A percentile compares a stretch with the other conserved stretches of the same genome.
Conservation (phyloP, 2,329 filamentous ascomycete species). For the Verticillium zaregamsianum region DNA sequence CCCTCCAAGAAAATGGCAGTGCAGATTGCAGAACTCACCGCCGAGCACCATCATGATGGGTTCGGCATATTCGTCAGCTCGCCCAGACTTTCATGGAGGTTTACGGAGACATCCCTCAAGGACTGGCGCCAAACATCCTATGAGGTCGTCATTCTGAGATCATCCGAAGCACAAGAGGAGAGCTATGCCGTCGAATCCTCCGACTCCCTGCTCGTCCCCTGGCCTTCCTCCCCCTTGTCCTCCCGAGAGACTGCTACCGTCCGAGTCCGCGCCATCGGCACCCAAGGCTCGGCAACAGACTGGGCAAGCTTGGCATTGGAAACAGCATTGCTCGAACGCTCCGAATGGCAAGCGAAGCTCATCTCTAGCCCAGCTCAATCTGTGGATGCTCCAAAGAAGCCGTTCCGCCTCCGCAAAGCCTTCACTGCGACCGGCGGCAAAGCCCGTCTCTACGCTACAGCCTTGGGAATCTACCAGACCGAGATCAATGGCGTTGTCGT, state of each 20-base stretch:
- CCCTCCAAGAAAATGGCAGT: neutral
- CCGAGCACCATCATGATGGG: conserved; percentile 1
- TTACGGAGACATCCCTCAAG: neutral
- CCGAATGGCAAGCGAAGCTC: neutral
- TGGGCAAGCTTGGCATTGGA: conserved; percentile 19
- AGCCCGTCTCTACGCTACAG: conserved; percentile 42
- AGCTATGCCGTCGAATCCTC: neutral
- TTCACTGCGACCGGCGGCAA: conserved; percentile 20
- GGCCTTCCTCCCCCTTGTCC: conserved; percentile 5
- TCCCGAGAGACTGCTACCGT: conserved; percentile 6
- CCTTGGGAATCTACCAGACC: conserved; percentile 38
- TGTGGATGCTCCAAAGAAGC: conserved; percentile 18
- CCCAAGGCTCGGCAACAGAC: conserved; percentile 1
- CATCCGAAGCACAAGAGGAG: neutral
- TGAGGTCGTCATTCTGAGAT: conserved; percentile 4
- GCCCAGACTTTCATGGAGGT: conserved; percentile 9
- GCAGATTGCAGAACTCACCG: neutral
- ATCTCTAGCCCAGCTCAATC: neutral
- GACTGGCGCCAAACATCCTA: conserved; percentile 6
- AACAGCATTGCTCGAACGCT: conserved; percentile 3
- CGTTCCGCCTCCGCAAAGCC: conserved; percentile 29
- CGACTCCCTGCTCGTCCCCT: conserved; percentile 8
- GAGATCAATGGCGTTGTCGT: conserved; percentile 41
- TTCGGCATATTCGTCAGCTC: conserved; percentile 4
- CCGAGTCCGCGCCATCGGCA: conserved; percentile 3